phyloP scores from a whole-genome alignment of 106 monocot genomes.

The Cymbidium sinense region DNA sequence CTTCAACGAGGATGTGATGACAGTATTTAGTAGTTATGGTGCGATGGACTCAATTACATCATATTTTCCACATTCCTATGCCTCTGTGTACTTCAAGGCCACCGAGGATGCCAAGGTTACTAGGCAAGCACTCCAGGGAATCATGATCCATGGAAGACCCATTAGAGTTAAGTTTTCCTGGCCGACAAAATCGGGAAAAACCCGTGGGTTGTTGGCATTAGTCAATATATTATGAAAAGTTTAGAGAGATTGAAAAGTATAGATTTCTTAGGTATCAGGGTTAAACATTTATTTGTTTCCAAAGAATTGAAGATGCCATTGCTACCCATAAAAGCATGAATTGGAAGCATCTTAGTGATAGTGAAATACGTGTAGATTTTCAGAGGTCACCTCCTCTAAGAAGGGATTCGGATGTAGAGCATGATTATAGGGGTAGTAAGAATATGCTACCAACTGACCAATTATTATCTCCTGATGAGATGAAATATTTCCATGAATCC shows the following conservation, averaged over 20 bases:
- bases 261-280: conserved; percentile 61
- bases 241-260: conserved; percentile 70
- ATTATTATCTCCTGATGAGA: conserved; percentile 18
- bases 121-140: conserved; percentile 44
- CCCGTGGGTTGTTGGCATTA: conserved; percentile 86
- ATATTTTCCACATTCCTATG: conserved; percentile 48
- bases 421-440: conserved; percentile 20
- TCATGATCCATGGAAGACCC: conserved; percentile 29
- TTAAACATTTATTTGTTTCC: conserved; percentile 63
- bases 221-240: conserved; percentile 55
- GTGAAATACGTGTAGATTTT: conserved; percentile 83
- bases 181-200: conserved; percentile 79
- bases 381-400: conserved; percentile 42
- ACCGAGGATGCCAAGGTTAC: conserved; percentile 53
- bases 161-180: conserved; percentile 67
- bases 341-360: conserved; percentile 59
- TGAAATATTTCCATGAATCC: conserved; percentile 18
- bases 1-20: conserved; percentile 52
- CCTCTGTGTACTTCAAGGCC: conserved; percentile 65
- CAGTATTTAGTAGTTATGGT: conserved; percentile 40
- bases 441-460: conserved; percentile 5
- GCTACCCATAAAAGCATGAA: conserved; percentile 80
- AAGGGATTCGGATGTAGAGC: conserved; percentile 43
- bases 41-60: conserved; percentile 59
- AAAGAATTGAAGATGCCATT: conserved; percentile 69